A percentile compares a stretch with the other conserved stretches of the same genome.
Conservation (phyloP, 1,284 basidiomycete genomes). For the Abortiporus biennis region DNA sequence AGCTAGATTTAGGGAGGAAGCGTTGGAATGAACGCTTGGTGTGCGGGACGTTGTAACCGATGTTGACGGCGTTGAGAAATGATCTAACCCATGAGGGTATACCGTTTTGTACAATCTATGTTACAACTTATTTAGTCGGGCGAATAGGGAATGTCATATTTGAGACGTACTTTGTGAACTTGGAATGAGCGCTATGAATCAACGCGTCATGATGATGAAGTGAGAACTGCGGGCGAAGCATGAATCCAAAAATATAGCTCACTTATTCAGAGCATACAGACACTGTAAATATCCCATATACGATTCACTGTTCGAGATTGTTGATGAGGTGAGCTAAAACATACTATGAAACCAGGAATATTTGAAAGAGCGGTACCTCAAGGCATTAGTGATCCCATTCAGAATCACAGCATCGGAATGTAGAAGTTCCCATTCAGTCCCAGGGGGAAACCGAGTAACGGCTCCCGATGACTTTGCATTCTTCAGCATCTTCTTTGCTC, state of each 20-base stretch:
- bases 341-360: background rate
- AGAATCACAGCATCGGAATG: conserved; percentile 67
- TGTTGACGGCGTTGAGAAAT: conserved; percentile 41
- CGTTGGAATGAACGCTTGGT: conserved; percentile 26
- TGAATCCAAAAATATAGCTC: conserved; percentile 13
- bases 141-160: background rate
- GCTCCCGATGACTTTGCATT: conserved; percentile 30
- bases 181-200: conserved; percentile 55
- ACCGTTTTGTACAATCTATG: conserved; percentile 64
- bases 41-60: conserved; percentile 37
- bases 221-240: conserved; percentile 1
- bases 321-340: conserved; percentile 5
- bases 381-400: conserved; percentile 59
- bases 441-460: conserved; percentile 47
- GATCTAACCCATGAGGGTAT: conserved; percentile 61
- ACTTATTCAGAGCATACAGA: conserved; percentile 65
- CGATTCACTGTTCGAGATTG: conserved; percentile 44
- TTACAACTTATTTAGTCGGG: background rate
- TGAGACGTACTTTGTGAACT: conserved; percentile 55
- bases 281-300: conserved; percentile 77
- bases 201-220: conserved; percentile 3
- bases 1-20: too few species aligned
- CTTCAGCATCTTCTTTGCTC: conserved; percentile 50
- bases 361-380: conserved; percentile 41
- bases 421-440: conserved; percentile 68